Conservation (phyloP, 805 yeast species). For the Saturnispora bothae region DNA sequence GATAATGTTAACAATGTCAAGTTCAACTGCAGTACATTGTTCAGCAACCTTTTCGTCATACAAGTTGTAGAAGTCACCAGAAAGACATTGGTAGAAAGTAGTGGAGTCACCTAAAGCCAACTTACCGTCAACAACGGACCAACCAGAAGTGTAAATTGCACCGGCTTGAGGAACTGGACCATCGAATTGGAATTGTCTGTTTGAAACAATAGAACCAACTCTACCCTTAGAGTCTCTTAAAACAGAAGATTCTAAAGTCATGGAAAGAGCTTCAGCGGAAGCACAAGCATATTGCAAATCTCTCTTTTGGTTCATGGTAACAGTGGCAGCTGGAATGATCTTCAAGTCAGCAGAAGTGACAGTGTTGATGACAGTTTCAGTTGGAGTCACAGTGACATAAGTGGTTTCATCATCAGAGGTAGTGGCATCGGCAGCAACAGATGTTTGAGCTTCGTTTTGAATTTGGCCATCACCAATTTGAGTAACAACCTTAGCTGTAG, state of each 20-base stretch:
- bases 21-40: constrained; percentile 55
- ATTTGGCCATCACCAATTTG: constrained; percentile 33
- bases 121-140: constrained; percentile 49
- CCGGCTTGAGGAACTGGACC: constrained; percentile 81
- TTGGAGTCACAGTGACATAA: constrained; percentile 21
- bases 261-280: constrained; percentile 39
- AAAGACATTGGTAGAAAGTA: constrained; percentile 62
- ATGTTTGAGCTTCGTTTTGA: constrained; percentile 5
- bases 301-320: constrained; percentile 19
- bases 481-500: constrained; percentile 20
- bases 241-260: constrained; percentile 41
- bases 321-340: constrained; percentile 16
- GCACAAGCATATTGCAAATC: constrained; percentile 32
- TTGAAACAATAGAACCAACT: constrained; percentile 70
- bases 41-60: constrained; percentile 53
- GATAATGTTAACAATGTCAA: constrained; percentile 48
- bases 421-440: constrained; percentile 18
- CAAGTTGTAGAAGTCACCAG: constrained; percentile 71
- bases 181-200: constrained; percentile 73
- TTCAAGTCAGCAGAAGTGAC: constrained; percentile 17
- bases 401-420: constrained; percentile 18
- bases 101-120: constrained; percentile 54
- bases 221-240: constrained; percentile 53
- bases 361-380: constrained; percentile 23
- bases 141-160: constrained; percentile 54